These are phyloP conservation scores for Leccinum aurantiacum DNA, from an alignment of 768 basidiomycete species.

Conservation along the genomic window DNA sequence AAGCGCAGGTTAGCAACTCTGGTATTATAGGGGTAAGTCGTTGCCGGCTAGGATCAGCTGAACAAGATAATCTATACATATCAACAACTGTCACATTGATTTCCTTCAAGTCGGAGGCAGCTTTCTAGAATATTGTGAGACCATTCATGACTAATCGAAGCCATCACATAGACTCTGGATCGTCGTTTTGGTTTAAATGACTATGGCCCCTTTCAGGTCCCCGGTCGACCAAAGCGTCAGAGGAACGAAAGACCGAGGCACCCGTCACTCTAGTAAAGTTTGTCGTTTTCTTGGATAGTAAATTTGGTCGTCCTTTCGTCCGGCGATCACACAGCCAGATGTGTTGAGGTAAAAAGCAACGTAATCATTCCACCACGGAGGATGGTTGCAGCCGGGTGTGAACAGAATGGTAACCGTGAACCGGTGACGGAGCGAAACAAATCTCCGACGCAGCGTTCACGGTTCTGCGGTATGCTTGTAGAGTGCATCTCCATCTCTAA, in stretches of 20 bases:
- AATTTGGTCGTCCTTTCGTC: not conserved
- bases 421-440: not conserved
- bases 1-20: not conserved
- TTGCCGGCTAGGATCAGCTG: not conserved
- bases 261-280: not conserved
- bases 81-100: not conserved
- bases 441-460: not conserved
- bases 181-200: constrained; percentile 4
- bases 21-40: not conserved
- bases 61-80: constrained; percentile 3
- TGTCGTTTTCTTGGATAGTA: not conserved
- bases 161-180: constrained; percentile 1
- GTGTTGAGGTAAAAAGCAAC: not conserved
- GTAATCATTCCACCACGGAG: not conserved
- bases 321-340: not conserved
- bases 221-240: not conserved
- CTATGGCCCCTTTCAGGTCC: not conserved
- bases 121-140: not conserved
- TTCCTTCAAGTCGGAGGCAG: not conserved
- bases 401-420: not conserved
- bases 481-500: not conserved
- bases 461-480: not conserved
- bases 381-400: not conserved
- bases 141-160: not conserved
- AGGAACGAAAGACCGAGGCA: not conserved